Conservation (phyloP, 2,329 filamentous ascomycete genomes). For the Paecilomyces fulvus region DNA sequence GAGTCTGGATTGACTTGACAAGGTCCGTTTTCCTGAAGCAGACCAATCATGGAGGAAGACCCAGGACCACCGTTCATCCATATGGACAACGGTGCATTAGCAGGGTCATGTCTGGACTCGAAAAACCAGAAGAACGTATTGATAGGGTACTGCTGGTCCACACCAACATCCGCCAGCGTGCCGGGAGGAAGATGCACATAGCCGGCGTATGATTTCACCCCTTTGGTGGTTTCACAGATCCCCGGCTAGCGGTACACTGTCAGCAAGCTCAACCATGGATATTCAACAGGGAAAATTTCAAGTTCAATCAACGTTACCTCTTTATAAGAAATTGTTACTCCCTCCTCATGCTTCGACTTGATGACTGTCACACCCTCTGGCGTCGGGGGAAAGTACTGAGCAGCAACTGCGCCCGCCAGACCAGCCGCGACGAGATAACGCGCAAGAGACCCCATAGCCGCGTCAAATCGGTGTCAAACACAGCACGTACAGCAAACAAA, state of each 20-base stretch:
- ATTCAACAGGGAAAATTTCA: not conserved
- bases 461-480: not conserved
- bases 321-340: slow-evolving; percentile 39
- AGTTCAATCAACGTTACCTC: slow-evolving; percentile 23
- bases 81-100: slow-evolving; percentile 34
- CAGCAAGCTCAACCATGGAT: not conserved
- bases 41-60: slow-evolving; percentile 33
- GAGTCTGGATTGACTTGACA: slow-evolving; percentile 35
- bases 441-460: slow-evolving; percentile 3
- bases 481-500: not conserved
- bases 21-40: slow-evolving; percentile 38
- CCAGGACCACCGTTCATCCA: slow-evolving; percentile 44
- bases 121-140: slow-evolving; percentile 62
- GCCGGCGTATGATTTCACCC: slow-evolving; percentile 50
- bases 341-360: slow-evolving; percentile 35
- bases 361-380: slow-evolving; percentile 34
- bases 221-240: slow-evolving; percentile 50
- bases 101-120: slow-evolving; percentile 41
- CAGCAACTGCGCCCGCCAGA: slow-evolving; percentile 13
- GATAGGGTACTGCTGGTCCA: slow-evolving; percentile 47
- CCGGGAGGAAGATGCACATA: slow-evolving; percentile 50
- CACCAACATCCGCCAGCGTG: slow-evolving; percentile 29
- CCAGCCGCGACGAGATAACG: not conserved
- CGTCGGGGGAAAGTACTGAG: slow-evolving; percentile 33
- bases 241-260: slow-evolving; percentile 21